Base-by-base conservation (phyloP, 805 yeast genomes). In the Teunomyces cretensis region DNA sequence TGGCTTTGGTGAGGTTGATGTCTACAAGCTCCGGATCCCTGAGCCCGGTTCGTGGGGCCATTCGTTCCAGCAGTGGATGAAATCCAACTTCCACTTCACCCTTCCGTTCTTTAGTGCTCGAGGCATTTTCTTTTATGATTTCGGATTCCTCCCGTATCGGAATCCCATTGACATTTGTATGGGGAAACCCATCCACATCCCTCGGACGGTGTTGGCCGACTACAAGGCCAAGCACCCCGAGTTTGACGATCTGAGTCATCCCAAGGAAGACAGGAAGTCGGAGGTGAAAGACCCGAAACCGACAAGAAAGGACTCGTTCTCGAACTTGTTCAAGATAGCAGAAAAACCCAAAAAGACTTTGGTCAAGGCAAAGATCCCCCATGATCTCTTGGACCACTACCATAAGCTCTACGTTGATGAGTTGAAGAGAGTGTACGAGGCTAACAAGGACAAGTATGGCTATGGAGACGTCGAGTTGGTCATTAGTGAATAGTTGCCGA, bases 31-130 rank as follows among this genome's bases (percentile, higher is more conserved):
- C 14, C 64, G 63, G 13, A 45, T 64, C 44, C 74, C 77, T 8
- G 57, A 57, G 52, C 67, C 68, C 13, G 75, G 75, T 28, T 56
- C 77, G 33, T 57, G 55, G 62, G 61, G 76, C 76, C 76, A 80
- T 55, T 68, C 70, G 44, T 61, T 86, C 42, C 98, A 92, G 62
- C 63, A 76, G 28, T 80, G 88, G 81, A 61, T 92, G 58, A 92
- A 94, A 56, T 70, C 70, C 24, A 73, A 68, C 30, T 75, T 83
- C 43, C 94, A 92, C 1, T 92, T 92, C 65, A 91, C 99, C 0
- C 57, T 94, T 4, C 99, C 99, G 1, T 79, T 94, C 40, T 86
- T 94, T 67, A 84, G 88, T 60, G 97, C 97, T 1, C 74, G 98
- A 37, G 97, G 98, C 0, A 74, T 94, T 0, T 91, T 92, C 67